Conservation (phyloP, 2,329 filamentous ascomycete genomes). For the Colletotrichum musae region DNA sequence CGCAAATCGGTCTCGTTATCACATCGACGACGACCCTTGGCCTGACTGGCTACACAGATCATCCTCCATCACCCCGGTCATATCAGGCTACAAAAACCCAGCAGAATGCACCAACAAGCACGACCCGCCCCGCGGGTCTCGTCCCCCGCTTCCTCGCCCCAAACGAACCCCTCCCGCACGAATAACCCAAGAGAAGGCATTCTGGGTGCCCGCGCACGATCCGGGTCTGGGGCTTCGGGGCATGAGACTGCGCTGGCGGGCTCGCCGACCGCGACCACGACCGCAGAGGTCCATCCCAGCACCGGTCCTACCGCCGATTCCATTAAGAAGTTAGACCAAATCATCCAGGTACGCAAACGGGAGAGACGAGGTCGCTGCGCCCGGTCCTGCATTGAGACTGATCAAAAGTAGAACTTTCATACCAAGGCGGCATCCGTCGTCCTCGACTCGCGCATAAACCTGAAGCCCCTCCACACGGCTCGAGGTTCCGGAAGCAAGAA, state of each 20-base stretch:
- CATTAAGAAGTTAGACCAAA: slow-evolving; percentile 88
- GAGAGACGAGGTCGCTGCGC: no score
- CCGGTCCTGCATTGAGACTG: slow-evolving; percentile 1
- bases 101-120: slow-evolving; percentile 89
- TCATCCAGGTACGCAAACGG: slow-evolving; percentile 79
- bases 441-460: slow-evolving; percentile 82
- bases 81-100: slow-evolving; percentile 5
- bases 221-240: slow-evolving; percentile 59
- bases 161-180: slow-evolving; percentile 79
- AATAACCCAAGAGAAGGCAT: slow-evolving; percentile 80
- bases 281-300: slow-evolving; percentile 59
- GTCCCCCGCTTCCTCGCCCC: slow-evolving; percentile 80
- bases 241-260: slow-evolving; percentile 55
- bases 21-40: slow-evolving; percentile 4
- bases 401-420: slow-evolving; percentile 83
- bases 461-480: slow-evolving; percentile 70
- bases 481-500: slow-evolving; percentile 63
- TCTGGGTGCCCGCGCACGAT: slow-evolving; percentile 57
- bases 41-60: slow-evolving; percentile 6
- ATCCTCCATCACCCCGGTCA: neutral
- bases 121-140: slow-evolving; percentile 80
- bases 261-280: slow-evolving; percentile 55
- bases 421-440: slow-evolving; percentile 89
- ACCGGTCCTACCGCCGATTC: slow-evolving; percentile 74
- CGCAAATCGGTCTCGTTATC: slow-evolving; percentile 4